These are phyloP conservation scores for Galerina marginata DNA, from an alignment of 768 basidiomycete genomes.

Conservation along the genomic window DNA sequence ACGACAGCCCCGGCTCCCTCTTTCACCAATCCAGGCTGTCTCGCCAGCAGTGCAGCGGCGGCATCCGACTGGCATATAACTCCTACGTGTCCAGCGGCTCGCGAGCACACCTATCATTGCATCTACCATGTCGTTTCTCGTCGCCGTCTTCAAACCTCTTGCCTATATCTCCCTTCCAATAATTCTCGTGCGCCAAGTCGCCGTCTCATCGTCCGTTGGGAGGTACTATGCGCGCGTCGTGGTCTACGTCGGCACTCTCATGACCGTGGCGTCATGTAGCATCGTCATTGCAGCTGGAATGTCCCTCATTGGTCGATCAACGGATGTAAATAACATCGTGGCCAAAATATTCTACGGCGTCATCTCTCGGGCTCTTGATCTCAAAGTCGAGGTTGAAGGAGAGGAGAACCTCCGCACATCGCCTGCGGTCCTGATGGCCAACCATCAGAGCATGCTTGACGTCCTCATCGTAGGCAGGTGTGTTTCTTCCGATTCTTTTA, in stretches of 20 bases:
- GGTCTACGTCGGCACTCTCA: slow-evolving; percentile 76
- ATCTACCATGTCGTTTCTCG: slow-evolving; percentile 64
- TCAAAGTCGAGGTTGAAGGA: slow-evolving; percentile 82
- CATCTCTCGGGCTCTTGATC: slow-evolving; percentile 65
- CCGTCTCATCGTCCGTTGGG: slow-evolving; percentile 61
- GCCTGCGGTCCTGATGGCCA: slow-evolving; percentile 81
- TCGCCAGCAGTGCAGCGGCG: background rate
- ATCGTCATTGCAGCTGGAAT: slow-evolving; percentile 70
- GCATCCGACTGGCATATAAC: slow-evolving; percentile 8
- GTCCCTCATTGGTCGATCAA: slow-evolving; percentile 68
- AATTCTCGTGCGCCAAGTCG: slow-evolving; percentile 65
- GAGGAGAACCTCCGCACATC: slow-evolving; percentile 76
- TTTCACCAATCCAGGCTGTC: slow-evolving; percentile 11
- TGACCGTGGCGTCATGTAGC: slow-evolving; percentile 74
- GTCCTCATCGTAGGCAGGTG: slow-evolving; percentile 82
- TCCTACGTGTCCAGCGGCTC: background rate
- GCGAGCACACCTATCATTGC: slow-evolving; percentile 10
- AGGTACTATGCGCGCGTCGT: slow-evolving; percentile 76
- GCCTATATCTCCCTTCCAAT: slow-evolving; percentile 80
- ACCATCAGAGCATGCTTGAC: slow-evolving; percentile 95
- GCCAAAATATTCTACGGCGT: slow-evolving; percentile 83
- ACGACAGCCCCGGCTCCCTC: background rate
- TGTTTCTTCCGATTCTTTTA: slow-evolving; percentile 29
- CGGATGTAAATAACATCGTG: slow-evolving; percentile 83
- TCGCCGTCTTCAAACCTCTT: slow-evolving; percentile 66